Conservation (phyloP, 768 basidiomycete genomes). For the Guyanaporus albipodus region DNA sequence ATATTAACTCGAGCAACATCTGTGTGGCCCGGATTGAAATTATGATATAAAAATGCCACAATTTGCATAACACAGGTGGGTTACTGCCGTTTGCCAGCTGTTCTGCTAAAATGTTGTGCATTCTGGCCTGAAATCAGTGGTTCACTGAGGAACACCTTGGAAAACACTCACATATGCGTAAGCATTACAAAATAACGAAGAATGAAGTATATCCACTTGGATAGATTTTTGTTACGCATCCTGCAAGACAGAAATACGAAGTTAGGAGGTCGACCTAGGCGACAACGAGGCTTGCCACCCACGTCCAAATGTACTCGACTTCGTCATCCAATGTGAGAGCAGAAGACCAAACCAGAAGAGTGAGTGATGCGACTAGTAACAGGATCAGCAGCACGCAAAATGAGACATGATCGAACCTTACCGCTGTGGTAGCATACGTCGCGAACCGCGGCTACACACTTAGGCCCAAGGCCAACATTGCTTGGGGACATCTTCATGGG, state of each 20-base stretch:
- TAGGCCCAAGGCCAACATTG: neutral
- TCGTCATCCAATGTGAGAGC: constrained; percentile 18
- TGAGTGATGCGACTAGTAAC: constrained; percentile 9
- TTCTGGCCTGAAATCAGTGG: constrained; percentile 1
- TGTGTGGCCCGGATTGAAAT: constrained; percentile 1
- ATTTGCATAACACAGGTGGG: constrained; percentile 2
- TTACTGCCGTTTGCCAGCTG: constrained; percentile 8
- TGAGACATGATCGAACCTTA: neutral
- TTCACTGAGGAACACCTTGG: neutral
- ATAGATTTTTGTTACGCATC: constrained; percentile 17
- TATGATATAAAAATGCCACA: constrained; percentile 7
- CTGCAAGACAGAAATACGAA: constrained; percentile 5
- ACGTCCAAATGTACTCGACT: constrained; percentile 21
- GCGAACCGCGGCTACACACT: neutral
- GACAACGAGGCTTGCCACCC: constrained; percentile 1
- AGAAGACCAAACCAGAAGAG: constrained; percentile 12
- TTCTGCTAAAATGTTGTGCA: constrained; percentile 7
- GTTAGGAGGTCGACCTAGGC: neutral
- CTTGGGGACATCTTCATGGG: neutral
- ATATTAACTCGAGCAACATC: constrained; percentile 12
- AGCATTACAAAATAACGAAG: constrained; percentile 24
- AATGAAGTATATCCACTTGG: constrained; percentile 32
- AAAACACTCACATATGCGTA: constrained; percentile 18
- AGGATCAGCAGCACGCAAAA: neutral
- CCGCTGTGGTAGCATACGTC: constrained; percentile 13